Percentiles rank a stretch among this genome's conserved stretches.
Evolutionary conservation across 192 early-diverging fungal species (phyloP).

Genomic region (Backusella psychrophila): DNA sequence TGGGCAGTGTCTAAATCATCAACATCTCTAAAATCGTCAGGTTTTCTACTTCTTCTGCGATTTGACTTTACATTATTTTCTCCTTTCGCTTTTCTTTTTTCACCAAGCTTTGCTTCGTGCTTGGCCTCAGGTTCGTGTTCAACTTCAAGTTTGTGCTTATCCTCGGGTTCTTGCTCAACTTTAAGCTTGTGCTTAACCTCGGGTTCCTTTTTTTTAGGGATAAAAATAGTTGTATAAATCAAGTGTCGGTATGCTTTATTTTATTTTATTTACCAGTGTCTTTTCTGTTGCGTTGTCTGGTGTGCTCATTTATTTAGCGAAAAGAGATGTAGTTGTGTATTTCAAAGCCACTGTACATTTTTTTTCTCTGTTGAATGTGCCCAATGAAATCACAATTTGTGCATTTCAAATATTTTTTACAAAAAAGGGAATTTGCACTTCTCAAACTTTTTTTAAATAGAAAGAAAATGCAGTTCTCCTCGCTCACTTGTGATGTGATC

Average conservation of each 20-base stretch:
- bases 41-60: constrained; percentile 16
- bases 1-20: constrained; percentile 46
- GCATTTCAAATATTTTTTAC: too few species aligned
- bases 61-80: neutral
- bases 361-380: neutral
- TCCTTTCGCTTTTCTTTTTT: neutral
- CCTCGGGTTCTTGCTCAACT: neutral
- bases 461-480: too few species aligned
- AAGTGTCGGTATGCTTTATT: neutral
- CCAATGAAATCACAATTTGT: too few species aligned
- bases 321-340: neutral
- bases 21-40: constrained; percentile 22
- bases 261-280: neutral
- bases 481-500: too few species aligned
- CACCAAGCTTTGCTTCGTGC: neutral
- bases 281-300: neutral
- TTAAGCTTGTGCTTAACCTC: neutral
- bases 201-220: neutral
- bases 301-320: neutral
- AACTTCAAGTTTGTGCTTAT: neutral
- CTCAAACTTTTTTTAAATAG: too few species aligned
- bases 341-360: neutral
- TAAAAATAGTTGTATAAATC: neutral
- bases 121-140: neutral
- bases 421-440: too few species aligned